Evolutionary conservation across 129 eudicot genomes (phyloP).

Genomic region (Arctium minus): DNA sequence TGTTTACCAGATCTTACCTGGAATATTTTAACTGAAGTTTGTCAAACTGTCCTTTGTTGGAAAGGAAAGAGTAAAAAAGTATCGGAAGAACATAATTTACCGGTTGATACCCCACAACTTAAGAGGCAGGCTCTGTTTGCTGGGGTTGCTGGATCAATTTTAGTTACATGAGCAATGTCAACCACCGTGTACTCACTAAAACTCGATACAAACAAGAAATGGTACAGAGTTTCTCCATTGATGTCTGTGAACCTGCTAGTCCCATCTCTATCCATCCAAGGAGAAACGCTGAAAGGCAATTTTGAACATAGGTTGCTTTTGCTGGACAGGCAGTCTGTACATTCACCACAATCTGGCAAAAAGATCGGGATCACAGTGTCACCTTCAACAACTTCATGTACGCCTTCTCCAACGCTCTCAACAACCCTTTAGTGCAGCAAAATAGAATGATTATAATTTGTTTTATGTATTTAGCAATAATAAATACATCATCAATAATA

Average conservation of each 20-base stretch:
- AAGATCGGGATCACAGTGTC: slow-evolving; percentile 73
- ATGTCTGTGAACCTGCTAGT: slow-evolving; percentile 85
- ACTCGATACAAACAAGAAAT: slow-evolving; percentile 61
- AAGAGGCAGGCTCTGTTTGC: slow-evolving; percentile 82
- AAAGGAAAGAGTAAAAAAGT: neutral
- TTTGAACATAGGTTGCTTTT: slow-evolving; percentile 85
- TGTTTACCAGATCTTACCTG: neutral
- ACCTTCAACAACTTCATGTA: slow-evolving; percentile 58
- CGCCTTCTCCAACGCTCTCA: slow-evolving; percentile 84
- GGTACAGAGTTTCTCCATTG: slow-evolving; percentile 73
- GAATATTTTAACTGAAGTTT: neutral
- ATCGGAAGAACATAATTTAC: slow-evolving; percentile 29
- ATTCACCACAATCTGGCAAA: slow-evolving; percentile 75
- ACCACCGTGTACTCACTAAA: slow-evolving; percentile 87
- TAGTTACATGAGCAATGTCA: slow-evolving; percentile 58
- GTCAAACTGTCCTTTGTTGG: neutral
- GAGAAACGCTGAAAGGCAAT: slow-evolving; percentile 52
- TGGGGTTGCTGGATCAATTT: slow-evolving; percentile 66
- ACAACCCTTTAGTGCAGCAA: slow-evolving; percentile 50
- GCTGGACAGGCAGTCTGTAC: slow-evolving; percentile 62
- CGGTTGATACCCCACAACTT: slow-evolving; percentile 88
- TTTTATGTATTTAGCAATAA: neutral
- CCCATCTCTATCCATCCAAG: slow-evolving; percentile 71
- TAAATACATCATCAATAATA: neutral
- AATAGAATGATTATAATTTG: slow-evolving; percentile 7